A percentile compares a stretch with the other conserved stretches of the same genome.
These are phyloP conservation scores for Flaveria brownii DNA, from an alignment of 129 eudicot species.

Conservation along the genomic window DNA sequence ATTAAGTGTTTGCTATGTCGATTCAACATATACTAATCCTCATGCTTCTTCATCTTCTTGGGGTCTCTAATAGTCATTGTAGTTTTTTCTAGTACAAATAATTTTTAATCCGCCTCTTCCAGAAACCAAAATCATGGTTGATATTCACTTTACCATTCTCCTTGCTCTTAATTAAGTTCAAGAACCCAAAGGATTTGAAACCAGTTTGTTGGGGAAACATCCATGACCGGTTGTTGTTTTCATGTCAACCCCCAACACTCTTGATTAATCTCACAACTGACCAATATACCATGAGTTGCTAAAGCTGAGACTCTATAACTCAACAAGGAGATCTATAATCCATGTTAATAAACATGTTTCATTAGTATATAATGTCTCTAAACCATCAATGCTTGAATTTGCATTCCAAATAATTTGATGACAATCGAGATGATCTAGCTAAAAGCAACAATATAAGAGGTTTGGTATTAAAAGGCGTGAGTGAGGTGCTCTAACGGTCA, in stretches of 20 bases:
- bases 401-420: not conserved
- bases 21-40: no score
- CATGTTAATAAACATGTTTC: not conserved
- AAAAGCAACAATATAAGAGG: not conserved
- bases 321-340: not conserved
- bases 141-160: no score
- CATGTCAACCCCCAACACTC: not conserved
- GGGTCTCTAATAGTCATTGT: no score
- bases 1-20: no score
- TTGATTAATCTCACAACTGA: not conserved
- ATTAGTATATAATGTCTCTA: not conserved
- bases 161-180: no score
- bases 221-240: not conserved
- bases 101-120: no score
- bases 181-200: no score
- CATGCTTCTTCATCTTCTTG: no score
- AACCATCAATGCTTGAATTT: not conserved
- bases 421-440: not conserved
- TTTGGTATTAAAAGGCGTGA: not conserved
- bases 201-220: no score
- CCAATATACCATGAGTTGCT: not conserved
- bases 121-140: no score
- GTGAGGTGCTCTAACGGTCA: not conserved
- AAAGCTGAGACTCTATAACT: not conserved
- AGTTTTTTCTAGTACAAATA: no score